Conservation (phyloP, 306 rosid species). For the Medicago lupulina region DNA sequence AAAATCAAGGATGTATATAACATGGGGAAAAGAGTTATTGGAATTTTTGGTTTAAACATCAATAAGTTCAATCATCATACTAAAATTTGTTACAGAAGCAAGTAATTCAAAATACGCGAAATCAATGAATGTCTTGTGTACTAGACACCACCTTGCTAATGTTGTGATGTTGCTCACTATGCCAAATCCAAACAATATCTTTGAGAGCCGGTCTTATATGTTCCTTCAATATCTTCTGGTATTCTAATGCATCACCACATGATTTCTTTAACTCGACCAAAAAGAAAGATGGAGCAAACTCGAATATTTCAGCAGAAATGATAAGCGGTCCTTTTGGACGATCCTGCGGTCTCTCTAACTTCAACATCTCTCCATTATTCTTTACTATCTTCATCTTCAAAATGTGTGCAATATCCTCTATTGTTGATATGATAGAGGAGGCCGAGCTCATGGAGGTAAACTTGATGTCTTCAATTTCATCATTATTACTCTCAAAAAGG, state of each 20-base stretch:
- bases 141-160: neutral
- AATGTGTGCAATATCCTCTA: conserved; percentile 41
- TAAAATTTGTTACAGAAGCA: conserved; percentile 37
- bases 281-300: conserved; percentile 49
- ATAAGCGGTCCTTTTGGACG: conserved; percentile 31
- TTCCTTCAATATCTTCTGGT: conserved; percentile 50
- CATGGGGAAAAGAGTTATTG: neutral
- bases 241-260: conserved; percentile 47
- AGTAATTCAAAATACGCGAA: conserved; percentile 30
- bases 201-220: conserved; percentile 51
- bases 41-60: conserved; percentile 14
- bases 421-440: conserved; percentile 40
- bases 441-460: conserved; percentile 52
- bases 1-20: conserved; percentile 18
- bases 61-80: conserved; percentile 21
- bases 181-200: conserved; percentile 52
- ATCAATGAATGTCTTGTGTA: conserved; percentile 29
- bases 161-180: conserved; percentile 45
- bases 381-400: conserved; percentile 42
- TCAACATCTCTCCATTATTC: conserved; percentile 49
- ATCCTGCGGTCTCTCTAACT: conserved; percentile 43
- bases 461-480: conserved; percentile 34
- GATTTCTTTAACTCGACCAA: conserved; percentile 54
- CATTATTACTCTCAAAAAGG: conserved; percentile 33
- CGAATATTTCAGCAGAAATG: conserved; percentile 52